phyloP scores from a whole-genome alignment of 495 filamentous ascomycete species.

The Staphylotrichum longicolle region DNA sequence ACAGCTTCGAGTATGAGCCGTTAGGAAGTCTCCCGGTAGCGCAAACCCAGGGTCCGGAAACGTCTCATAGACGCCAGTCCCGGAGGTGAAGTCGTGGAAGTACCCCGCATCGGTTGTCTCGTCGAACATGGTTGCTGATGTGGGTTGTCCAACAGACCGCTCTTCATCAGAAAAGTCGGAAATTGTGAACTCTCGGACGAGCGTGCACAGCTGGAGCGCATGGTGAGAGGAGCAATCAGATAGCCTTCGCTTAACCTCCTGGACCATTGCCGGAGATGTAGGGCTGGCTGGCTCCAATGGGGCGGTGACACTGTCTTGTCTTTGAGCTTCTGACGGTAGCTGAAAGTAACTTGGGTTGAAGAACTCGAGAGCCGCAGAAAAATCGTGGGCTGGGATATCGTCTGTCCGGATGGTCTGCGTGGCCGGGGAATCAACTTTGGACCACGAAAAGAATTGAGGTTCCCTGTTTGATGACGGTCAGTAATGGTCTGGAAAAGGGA shows the following conservation, averaged over 20 bases:
- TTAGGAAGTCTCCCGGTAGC: slow-evolving; percentile 44
- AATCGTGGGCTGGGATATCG: slow-evolving; percentile 19
- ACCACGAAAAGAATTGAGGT: not conserved
- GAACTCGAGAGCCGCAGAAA: slow-evolving; percentile 9
- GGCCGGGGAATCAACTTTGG: slow-evolving; percentile 15
- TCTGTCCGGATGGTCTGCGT: slow-evolving; percentile 18
- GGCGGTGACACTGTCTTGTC: too few species aligned
- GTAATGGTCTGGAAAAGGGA: not conserved
- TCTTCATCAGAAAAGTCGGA: slow-evolving; percentile 19
- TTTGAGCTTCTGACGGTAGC: not conserved
- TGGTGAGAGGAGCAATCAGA: slow-evolving; percentile 33
- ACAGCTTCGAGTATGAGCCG: slow-evolving; percentile 27
- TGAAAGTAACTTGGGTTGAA: not conserved
- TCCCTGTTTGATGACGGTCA: slow-evolving; percentile 10
- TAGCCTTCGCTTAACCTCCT: slow-evolving; percentile 26
- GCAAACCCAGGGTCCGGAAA: slow-evolving; percentile 30
- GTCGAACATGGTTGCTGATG: slow-evolving; percentile 7
- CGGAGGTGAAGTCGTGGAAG: not conserved
- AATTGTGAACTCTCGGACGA: slow-evolving; percentile 32
- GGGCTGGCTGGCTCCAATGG: too few species aligned
- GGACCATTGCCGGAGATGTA: too few species aligned
- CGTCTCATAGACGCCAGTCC: slow-evolving; percentile 19
- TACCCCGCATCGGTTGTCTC: not conserved
- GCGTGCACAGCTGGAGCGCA: slow-evolving; percentile 27
- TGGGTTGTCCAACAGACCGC: not conserved